Evolutionary conservation across 768 basidiomycete species (phyloP).

Genomic region (Asterophora parasitica): DNA sequence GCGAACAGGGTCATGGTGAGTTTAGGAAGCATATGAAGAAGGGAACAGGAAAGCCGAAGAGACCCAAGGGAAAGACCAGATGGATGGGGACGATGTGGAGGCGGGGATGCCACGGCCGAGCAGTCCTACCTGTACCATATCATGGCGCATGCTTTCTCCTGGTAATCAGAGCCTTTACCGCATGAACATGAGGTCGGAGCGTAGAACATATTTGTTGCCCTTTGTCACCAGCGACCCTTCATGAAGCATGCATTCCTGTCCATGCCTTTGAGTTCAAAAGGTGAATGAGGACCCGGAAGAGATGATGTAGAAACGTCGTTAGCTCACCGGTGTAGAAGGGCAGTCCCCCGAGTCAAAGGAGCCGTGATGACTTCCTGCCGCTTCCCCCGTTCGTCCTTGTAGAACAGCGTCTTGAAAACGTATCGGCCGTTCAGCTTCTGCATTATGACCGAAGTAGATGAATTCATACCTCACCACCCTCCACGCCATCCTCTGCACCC

Average conservation of each 20-base stretch:
- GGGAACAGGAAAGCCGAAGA: too few species aligned
- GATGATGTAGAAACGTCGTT: too few species aligned
- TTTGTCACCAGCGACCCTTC: conserved; percentile 59
- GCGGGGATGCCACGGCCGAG: too few species aligned
- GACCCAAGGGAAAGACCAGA: too few species aligned
- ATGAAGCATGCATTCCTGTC: conserved; percentile 66
- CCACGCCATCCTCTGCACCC: conserved; percentile 66
- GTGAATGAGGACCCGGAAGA: too few species aligned
- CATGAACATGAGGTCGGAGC: conserved; percentile 68
- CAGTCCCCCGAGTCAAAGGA: conserved; percentile 56
- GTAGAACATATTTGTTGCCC: conserved; percentile 69
- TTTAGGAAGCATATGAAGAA: too few species aligned
- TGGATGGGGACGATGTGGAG: too few species aligned
- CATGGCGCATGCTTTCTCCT: not conserved
- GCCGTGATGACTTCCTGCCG: conserved; percentile 44
- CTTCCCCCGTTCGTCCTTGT: conserved; percentile 50
- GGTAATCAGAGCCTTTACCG: conserved; percentile 2
- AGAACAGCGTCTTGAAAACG: conserved; percentile 58
- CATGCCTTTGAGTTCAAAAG: conserved; percentile 45
- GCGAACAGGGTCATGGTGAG: too few species aligned
- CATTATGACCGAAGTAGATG: not conserved
- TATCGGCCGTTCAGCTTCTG: not conserved
- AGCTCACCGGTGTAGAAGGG: conserved; percentile 58
- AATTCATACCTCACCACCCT: conserved; percentile 56
- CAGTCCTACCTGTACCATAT: too few species aligned